phyloP scores from a whole-genome alignment of 163 green algal species.

The Chlamydomonas reinhardtii region DNA sequence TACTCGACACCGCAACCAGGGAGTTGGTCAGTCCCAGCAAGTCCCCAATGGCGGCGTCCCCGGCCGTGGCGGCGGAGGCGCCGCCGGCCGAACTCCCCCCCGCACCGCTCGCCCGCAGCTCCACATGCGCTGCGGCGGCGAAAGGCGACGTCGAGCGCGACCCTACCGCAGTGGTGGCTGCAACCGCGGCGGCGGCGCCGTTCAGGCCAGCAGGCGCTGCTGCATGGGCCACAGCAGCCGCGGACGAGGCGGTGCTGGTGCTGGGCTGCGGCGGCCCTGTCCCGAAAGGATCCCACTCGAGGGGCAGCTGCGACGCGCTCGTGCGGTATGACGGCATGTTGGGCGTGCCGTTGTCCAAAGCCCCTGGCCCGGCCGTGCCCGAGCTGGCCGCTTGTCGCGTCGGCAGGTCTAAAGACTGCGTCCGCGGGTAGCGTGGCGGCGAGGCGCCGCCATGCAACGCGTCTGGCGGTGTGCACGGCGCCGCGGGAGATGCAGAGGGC shows the following conservation, averaged over 20 bases:
- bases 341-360: no score
- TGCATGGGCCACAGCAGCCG: no score
- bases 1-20: no score
- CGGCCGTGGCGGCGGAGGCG: no score
- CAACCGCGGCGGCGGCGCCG: no score
- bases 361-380: no score
- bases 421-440: neutral
- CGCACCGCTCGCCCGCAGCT: neutral
- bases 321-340: no score
- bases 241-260: neutral
- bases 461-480: neutral
- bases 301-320: no score
- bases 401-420: neutral
- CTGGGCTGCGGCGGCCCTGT: neutral
- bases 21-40: neutral
- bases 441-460: neutral
- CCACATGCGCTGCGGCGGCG: neutral
- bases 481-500: neutral
- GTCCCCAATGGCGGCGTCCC: neutral
- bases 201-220: no score
- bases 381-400: no score
- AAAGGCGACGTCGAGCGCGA: conserved; percentile 1
- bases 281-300: conserved; percentile 26
- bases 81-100: no score
- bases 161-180: neutral